Evolutionary conservation across 2,329 filamentous ascomycete species (phyloP).

Genomic region (Colletotrichum theobromicola): DNA sequence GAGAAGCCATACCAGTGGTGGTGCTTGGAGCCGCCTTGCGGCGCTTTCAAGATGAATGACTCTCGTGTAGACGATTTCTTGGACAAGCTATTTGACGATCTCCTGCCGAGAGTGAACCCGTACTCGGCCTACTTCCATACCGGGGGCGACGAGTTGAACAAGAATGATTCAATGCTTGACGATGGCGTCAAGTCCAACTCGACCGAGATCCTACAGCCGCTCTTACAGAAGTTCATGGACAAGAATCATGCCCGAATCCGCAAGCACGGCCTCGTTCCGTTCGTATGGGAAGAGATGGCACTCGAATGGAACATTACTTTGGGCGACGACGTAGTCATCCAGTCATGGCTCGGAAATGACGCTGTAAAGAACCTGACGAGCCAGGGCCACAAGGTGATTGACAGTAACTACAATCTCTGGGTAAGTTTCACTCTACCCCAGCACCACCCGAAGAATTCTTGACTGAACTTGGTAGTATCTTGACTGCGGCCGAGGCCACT

Average conservation of each 20-base stretch:
- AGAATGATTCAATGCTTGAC: slow-evolving; percentile 76
- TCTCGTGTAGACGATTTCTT: slow-evolving; percentile 74
- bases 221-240: slow-evolving; percentile 80
- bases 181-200: slow-evolving; percentile 73
- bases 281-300: slow-evolving; percentile 91
- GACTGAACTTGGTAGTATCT: slow-evolving; percentile 63
- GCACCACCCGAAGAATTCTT: neutral
- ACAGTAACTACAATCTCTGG: slow-evolving; percentile 80
- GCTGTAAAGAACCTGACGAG: slow-evolving; percentile 65
- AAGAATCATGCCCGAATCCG: slow-evolving; percentile 70
- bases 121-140: slow-evolving; percentile 83
- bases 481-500: slow-evolving; percentile 82
- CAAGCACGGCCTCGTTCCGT: slow-evolving; percentile 68
- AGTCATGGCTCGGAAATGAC: slow-evolving; percentile 74
- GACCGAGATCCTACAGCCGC: slow-evolving; percentile 68
- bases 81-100: slow-evolving; percentile 73
- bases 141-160: slow-evolving; percentile 87
- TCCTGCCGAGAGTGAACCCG: slow-evolving; percentile 73
- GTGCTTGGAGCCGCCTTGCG: slow-evolving; percentile 69
- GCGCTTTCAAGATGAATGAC: slow-evolving; percentile 79
- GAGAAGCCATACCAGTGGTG: slow-evolving; percentile 62
- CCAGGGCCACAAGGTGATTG: slow-evolving; percentile 73
- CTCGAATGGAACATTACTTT: slow-evolving; percentile 79
- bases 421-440: slow-evolving; percentile 46
- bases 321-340: slow-evolving; percentile 74